Evolutionary conservation across 768 basidiomycete genomes (phyloP).

Genomic region (Rubroboletus satanas): DNA sequence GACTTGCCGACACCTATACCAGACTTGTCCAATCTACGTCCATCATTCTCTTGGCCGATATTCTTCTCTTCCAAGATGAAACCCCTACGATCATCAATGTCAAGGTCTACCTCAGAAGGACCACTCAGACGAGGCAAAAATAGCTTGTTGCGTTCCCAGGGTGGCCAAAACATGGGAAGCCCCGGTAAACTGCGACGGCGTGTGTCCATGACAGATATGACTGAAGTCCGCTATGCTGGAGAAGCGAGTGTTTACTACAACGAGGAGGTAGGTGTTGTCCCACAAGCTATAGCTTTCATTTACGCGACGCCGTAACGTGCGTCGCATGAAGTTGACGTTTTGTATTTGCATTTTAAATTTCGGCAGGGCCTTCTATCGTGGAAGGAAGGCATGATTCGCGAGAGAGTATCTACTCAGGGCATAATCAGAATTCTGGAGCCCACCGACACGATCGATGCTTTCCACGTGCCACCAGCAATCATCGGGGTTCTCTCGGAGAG

Average conservation of each 20-base stretch:
- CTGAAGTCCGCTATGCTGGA: constrained; percentile 47
- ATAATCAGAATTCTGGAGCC: constrained; percentile 80
- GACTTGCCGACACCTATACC: background rate
- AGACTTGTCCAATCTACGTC: background rate
- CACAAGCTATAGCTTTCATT: background rate
- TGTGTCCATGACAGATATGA: constrained; percentile 5
- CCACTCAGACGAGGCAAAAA: constrained; percentile 1
- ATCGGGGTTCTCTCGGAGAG: constrained; percentile 77
- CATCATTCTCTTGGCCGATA: constrained; percentile 12
- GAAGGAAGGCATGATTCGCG: constrained; percentile 77
- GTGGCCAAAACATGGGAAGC: constrained; percentile 18
- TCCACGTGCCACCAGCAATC: constrained; percentile 59
- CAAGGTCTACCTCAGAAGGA: constrained; percentile 17
- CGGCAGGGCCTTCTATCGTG: constrained; percentile 35
- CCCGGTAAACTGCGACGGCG: constrained; percentile 18
- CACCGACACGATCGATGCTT: constrained; percentile 58
- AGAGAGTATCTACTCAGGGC: constrained; percentile 81
- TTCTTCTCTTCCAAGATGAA: constrained; percentile 18
- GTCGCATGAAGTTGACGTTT: background rate
- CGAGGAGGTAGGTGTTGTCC: constrained; percentile 39
- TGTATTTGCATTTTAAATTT: background rate
- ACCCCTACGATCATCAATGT: constrained; percentile 3
- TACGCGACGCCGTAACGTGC: background rate
- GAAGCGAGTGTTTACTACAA: constrained; percentile 54
- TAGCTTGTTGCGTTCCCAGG: constrained; percentile 2